Conservation (phyloP, 495 filamentous ascomycete genomes). For the Aspergillus taichungensis region DNA sequence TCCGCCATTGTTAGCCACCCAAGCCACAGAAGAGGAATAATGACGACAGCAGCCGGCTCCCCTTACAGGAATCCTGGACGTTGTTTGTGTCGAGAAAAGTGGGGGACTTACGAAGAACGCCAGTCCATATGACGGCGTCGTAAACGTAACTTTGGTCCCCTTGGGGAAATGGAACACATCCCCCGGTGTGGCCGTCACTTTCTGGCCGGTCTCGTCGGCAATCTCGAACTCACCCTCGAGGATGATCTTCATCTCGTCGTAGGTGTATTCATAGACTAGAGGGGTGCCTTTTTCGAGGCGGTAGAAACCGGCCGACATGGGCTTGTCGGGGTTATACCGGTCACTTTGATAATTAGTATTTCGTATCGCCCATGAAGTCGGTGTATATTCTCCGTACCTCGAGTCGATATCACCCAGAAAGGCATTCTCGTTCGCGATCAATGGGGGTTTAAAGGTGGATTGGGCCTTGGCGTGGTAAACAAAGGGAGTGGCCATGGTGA, state of each 20-base stretch:
- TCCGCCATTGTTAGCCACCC: slow-evolving; percentile 9
- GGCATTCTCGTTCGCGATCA: slow-evolving; percentile 69
- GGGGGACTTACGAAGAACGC: slow-evolving; percentile 50
- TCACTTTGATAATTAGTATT: slow-evolving; percentile 29
- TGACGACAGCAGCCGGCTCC: too few species aligned
- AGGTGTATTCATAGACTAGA: slow-evolving; percentile 65
- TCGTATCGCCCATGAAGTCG: background rate
- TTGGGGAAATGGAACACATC: slow-evolving; percentile 76
- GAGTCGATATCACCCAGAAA: slow-evolving; percentile 59
- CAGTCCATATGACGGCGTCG: slow-evolving; percentile 58
- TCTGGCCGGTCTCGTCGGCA: slow-evolving; percentile 59
- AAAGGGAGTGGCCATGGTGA: slow-evolving; percentile 28
- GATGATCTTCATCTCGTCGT: slow-evolving; percentile 77
- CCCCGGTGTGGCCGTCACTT: slow-evolving; percentile 56
- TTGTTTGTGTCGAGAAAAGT: too few species aligned
- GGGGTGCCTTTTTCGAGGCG: slow-evolving; percentile 65
- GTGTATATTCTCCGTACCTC: slow-evolving; percentile 38
- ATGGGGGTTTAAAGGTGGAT: slow-evolving; percentile 56
- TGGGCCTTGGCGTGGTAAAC: slow-evolving; percentile 53
- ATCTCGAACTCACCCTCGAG: slow-evolving; percentile 71
- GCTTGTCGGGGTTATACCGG: slow-evolving; percentile 48
- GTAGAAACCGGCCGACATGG: slow-evolving; percentile 64
- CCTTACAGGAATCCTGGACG: too few species aligned
- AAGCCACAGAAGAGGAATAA: too few species aligned
- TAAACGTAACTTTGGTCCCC: slow-evolving; percentile 69